phyloP scores from a whole-genome alignment of 2,329 filamentous ascomycete genomes.

The Phialocephala subalpina region DNA sequence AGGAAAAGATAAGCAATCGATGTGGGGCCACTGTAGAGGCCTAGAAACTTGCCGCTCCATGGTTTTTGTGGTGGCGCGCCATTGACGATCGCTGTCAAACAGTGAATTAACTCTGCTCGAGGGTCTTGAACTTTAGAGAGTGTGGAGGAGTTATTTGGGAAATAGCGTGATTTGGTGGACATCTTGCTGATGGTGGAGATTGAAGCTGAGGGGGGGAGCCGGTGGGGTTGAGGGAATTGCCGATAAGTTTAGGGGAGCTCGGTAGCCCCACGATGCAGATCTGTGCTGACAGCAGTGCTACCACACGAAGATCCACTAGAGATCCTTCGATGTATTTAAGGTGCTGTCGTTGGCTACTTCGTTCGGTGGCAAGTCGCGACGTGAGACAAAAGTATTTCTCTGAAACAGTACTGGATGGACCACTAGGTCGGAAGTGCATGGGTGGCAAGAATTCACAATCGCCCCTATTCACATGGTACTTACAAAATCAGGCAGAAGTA shows the following conservation, averaged over 20 bases:
- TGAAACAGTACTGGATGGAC: background rate
- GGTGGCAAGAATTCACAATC: conserved; percentile 1
- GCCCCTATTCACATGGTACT: too few species aligned
- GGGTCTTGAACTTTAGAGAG: conserved; percentile 20
- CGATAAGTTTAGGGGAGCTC: background rate
- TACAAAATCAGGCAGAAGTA: too few species aligned
- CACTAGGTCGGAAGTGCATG: background rate
- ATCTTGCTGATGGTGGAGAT: background rate
- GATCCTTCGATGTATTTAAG: background rate
- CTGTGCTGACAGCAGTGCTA: background rate
- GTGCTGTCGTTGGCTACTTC: background rate
- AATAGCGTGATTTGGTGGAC: conserved; percentile 6
- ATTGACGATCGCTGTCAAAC: conserved; percentile 5
- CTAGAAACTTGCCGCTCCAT: conserved; percentile 36
- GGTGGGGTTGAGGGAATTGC: background rate
- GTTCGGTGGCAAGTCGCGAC: background rate
- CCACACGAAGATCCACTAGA: background rate
- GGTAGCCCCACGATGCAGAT: conserved; percentile 4
- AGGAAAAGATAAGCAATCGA: conserved; percentile 65
- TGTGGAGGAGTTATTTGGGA: conserved; percentile 15
- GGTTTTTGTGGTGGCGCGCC: conserved; percentile 22
- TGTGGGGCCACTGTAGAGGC: conserved; percentile 61
- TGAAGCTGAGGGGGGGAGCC: background rate
- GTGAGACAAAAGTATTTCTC: background rate
- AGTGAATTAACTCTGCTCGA: conserved; percentile 21